Base-by-base conservation (phyloP, 2,329 filamentous ascomycete species). In the Trichoderma lentiforme region DNA sequence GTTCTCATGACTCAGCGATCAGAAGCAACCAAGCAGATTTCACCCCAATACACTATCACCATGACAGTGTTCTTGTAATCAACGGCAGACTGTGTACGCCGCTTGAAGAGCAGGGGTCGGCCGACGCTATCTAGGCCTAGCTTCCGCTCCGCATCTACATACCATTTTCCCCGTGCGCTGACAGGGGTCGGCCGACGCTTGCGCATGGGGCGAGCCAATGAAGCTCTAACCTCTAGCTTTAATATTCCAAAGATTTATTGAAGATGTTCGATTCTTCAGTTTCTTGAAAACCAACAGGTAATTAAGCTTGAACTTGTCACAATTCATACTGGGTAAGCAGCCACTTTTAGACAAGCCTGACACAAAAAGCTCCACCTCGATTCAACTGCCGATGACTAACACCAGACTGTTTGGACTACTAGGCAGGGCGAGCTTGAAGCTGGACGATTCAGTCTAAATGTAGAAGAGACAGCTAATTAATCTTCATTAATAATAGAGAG, bases 151-250 rank as follows among this genome's bases (percentile, higher is more conserved):
- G 53, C n/a, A 61, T 61, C 34, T 61, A 21, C 21, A 21, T 21
- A n/a, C 28, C 56, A 14, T 24, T 32, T 32, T 36, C 26, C 28
- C 34, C 24, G 3, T 4, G 43, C 47, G 43, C 47, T 9, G 66
- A 69, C 56, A 51, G 66, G 66, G 66, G 18, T 69, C 66, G 66
- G 56, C 56, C 53, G 36, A 51, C 56, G 26, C 66, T 56, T 69
- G 26, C 30, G 14, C 12, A 6, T 9, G 26, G 9, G n/a, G 51
- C 15, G 36, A 60, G 34, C 51, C 56, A 69, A 61, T 58, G n/a
- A 60, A 26, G 34, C 15, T 36, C 14, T 9, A 39, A 14, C 36
- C 9, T 24, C 15, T 21, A 14, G 30, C 21, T 12, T 28, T 11
- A 3, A 34, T 21, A 18, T 21, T 34, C 30, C n/a, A 5, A 57